phyloP scores from a whole-genome alignment of 495 filamentous ascomycete genomes.

The Penicillium roqueforti region DNA sequence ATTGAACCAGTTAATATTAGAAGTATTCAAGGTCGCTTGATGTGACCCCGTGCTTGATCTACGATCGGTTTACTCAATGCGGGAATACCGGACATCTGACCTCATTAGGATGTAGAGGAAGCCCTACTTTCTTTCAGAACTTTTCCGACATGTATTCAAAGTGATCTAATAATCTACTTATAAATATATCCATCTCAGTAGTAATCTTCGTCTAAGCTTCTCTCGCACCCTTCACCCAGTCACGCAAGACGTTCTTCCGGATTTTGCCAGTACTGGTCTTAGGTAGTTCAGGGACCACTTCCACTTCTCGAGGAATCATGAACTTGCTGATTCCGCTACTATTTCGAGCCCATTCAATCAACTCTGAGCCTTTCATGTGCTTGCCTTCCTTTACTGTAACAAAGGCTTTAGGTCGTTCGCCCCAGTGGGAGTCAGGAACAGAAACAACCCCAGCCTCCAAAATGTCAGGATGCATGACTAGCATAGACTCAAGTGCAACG shows the following conservation, averaged over 20 bases:
- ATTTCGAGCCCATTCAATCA: constrained; percentile 83
- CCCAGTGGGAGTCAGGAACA: constrained; percentile 89
- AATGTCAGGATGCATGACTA: constrained; percentile 83
- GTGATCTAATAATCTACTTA: neutral
- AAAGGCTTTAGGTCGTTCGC: constrained; percentile 91
- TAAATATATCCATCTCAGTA: neutral
- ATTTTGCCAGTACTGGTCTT: constrained; percentile 98
- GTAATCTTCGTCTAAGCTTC: neutral
- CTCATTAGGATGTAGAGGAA: constrained; percentile 9
- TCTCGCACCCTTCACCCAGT: constrained; percentile 65
- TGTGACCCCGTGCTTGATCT: constrained; percentile 14
- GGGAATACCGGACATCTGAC: constrained; percentile 5
- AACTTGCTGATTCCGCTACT: constrained; percentile 79
- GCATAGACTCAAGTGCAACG: constrained; percentile 85
- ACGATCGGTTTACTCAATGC: constrained; percentile 1
- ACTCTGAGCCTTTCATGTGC: constrained; percentile 57
- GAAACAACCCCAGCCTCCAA: constrained; percentile 89
- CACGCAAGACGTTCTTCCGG: constrained; percentile 87
- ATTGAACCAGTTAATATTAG: neutral
- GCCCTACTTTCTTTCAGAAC: neutral
- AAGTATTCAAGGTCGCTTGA: constrained; percentile 9
- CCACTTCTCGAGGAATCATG: constrained; percentile 93
- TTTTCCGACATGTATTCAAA: neutral
- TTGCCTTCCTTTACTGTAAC: constrained; percentile 69
- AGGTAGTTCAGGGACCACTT: constrained; percentile 80